Evolutionary conservation across 768 basidiomycete species (phyloP), one percentile per base, ranked within the genome.

Genomic region (Leucosporidium creatinivorum): DNA sequence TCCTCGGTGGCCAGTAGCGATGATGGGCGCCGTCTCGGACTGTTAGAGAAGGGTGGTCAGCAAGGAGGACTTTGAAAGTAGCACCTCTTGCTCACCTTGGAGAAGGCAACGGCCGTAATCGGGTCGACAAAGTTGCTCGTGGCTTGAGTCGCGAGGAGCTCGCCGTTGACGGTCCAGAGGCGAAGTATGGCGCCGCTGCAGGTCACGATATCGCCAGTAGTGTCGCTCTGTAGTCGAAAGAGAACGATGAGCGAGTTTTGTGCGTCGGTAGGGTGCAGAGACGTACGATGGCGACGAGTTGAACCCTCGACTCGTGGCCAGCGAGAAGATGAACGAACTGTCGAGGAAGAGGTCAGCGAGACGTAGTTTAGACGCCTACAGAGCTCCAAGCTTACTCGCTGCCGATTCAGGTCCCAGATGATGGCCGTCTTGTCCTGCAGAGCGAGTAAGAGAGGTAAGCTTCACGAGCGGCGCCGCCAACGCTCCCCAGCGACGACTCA

Each of bases 351-450:
- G 21, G 15, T 61, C 59, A 61, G 47, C 10, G 15, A 12, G 39
- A 44, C n/a, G n/a, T n/a, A 17, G 8, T 3, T 44, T 44, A 33
- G 33, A 33, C 4, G 9, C 19, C 3, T 5, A 0, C 10, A 49
- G 30, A 15, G 9, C 12, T 5, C 4, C 15, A 18, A 31, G 28
- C 48, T 28, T 30, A 61, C 59, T 19, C 28, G 36, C 15, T 28
- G 26, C 8, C 63, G 48, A 31, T 65, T 65, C 9, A 59, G 15
- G 26, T 65, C 63, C 63, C 63, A 65, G n/a, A 65, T 21, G 25
- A 54, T 28, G 19, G 58, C 63, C 12, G n/a, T 52, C 13, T 50
- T 47, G 12, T 60, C 48, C 48, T 50, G 57, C 31, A 13, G 2
- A 17, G 12, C 23, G 2, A 1, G 3, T 12, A 7, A 3, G 25